A percentile compares a stretch with the other conserved stretches of the same genome.
Conservation (phyloP, 1,139 yeast genomes). For the Nakaseomyces delphensis region DNA sequence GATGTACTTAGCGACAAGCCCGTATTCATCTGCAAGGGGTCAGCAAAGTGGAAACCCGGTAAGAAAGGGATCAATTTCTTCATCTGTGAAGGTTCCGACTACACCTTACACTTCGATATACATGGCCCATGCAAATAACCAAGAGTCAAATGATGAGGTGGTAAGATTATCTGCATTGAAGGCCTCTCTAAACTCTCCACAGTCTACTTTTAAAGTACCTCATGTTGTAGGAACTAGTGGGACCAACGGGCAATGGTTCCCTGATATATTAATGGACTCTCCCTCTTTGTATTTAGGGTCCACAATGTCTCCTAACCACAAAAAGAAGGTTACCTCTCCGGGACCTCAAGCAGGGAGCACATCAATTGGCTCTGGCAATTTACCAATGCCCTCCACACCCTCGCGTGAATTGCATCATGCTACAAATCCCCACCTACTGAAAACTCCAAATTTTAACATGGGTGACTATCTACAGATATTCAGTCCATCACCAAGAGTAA, state of each 20-base stretch:
- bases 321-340: slow-evolving; percentile 8
- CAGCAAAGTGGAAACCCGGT: slow-evolving; percentile 2
- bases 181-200: slow-evolving; percentile 27
- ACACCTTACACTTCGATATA: slow-evolving; percentile 21
- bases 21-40: slow-evolving; percentile 20
- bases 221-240: slow-evolving; percentile 9
- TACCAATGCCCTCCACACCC: slow-evolving; percentile 24
- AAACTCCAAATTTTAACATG: slow-evolving; percentile 31
- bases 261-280: slow-evolving; percentile 25
- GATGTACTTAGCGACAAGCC: slow-evolving; percentile 32
- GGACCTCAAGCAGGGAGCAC: background rate
- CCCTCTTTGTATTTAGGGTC: slow-evolving; percentile 24
- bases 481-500: slow-evolving; percentile 31
- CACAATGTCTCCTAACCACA: slow-evolving; percentile 11
- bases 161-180: slow-evolving; percentile 28
- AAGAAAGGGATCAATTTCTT: slow-evolving; percentile 6
- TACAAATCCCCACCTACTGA: slow-evolving; percentile 16
- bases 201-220: slow-evolving; percentile 28
- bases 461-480: slow-evolving; percentile 32
- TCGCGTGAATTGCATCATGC: slow-evolving; percentile 20
- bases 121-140: slow-evolving; percentile 11
- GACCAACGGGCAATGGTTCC: slow-evolving; percentile 9
- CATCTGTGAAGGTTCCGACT: slow-evolving; percentile 16
- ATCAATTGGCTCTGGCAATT: background rate
- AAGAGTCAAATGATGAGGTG: slow-evolving; percentile 15